Conservation (phyloP, 768 basidiomycete species). For the Neoboletus subvelutipes region DNA sequence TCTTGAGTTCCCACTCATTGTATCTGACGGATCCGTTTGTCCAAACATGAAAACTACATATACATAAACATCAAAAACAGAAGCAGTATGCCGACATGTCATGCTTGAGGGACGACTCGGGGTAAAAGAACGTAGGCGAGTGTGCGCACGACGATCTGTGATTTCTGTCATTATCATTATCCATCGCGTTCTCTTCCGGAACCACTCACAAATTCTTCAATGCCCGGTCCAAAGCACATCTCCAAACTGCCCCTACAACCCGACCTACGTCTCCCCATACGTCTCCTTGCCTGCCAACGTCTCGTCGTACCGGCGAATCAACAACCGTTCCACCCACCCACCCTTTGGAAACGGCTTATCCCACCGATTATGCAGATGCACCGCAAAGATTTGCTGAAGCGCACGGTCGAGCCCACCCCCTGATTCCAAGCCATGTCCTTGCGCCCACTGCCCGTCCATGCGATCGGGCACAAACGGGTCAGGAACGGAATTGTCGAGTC, state of each 20-base stretch:
- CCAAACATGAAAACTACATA: not conserved
- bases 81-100: not conserved
- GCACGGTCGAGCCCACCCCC: slow-evolving; percentile 62
- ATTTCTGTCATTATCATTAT: too few relatives aligned
- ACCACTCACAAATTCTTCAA: not conserved
- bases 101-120: not conserved
- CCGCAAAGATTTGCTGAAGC: slow-evolving; percentile 73
- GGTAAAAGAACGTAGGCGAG: too few relatives aligned
- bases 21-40: too few relatives aligned
- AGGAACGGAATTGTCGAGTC: slow-evolving; percentile 87
- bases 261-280: not conserved
- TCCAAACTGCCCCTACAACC: too few relatives aligned
- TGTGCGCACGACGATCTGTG: not conserved
- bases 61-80: not conserved
- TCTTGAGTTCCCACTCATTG: too few relatives aligned
- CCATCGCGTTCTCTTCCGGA: not conserved
- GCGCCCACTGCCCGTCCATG: slow-evolving; percentile 58
- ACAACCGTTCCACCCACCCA: slow-evolving; percentile 85
- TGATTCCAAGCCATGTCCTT: slow-evolving; percentile 49
- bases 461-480: slow-evolving; percentile 77
- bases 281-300: slow-evolving; percentile 18
- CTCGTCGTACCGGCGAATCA: slow-evolving; percentile 62
- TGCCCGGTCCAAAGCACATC: not conserved
- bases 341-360: slow-evolving; percentile 73
- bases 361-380: slow-evolving; percentile 98